Evolutionary conservation across 495 filamentous ascomycete genomes (phyloP), one percentile per base, ranked within the genome.

Genomic region (Neurospora sp.): DNA sequence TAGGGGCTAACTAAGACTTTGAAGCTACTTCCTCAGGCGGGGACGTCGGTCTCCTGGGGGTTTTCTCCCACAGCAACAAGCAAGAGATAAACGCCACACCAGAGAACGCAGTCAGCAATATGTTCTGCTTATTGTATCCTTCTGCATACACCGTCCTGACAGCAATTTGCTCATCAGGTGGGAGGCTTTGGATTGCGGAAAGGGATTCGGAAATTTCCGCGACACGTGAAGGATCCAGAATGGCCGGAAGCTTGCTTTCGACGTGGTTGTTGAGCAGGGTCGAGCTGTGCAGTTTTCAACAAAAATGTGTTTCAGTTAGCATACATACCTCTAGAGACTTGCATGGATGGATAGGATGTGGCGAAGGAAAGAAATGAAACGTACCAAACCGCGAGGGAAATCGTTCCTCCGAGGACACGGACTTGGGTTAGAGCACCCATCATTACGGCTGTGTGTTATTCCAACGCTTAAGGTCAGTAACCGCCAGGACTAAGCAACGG

Each of bases 331-430:
- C n/a, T n/a, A n/a, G n/a, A n/a, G n/a, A n/a, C n/a, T n/a, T n/a
- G n/a, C n/a, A n/a, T n/a, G n/a, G n/a, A n/a, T n/a, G n/a, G n/a
- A n/a, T n/a, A n/a, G n/a, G n/a, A n/a, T n/a, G n/a, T n/a, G n/a
- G n/a, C n/a, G n/a, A n/a, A n/a, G n/a, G n/a, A n/a, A n/a, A n/a
- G n/a, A n/a, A n/a, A n/a, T n/a, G n/a, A n/a, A n/a, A n/a, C 44
- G 44, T 48, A 48, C 44, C 44, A 77, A 1, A 77, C 46, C 0
- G 76, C 76, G 2, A 88, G 77, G 7, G 81, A 84, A 59, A 88
- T 83, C 11, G 81, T 84, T 20, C 86, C 86, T 11, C 86, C 85
- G 1, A 88, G 81, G 20, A 87, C 82, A 4, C 86, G 82, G 35
- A 85, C 71, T 73, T 88, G 86, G 0, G 83, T 85, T 8, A 86